Base-by-base conservation (phyloP, 2,329 filamentous ascomycete genomes). In the Hymenoscyphus repandus region DNA sequence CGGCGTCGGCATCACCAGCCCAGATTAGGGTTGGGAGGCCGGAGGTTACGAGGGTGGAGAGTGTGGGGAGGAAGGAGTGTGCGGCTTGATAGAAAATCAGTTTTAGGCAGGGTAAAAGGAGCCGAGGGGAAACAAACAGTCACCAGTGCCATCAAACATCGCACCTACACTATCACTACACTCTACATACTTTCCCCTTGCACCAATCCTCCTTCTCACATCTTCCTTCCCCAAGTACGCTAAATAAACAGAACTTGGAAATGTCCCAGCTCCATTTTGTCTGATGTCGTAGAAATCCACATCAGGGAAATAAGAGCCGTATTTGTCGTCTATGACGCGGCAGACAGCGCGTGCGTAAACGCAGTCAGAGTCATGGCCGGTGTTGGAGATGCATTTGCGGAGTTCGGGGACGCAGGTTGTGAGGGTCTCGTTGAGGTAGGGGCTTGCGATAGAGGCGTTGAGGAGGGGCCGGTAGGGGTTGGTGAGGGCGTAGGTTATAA, bases 381-480 rank as follows among this genome's bases (percentile, higher is more conserved):
- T 95, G 85, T 67, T 95, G 95, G 68, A 88, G 82, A 49, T 73
- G 74, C 53, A 97, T 72, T 4, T 61, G 84, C 41, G 22, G 15
- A 47, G 31, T 10, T 30, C 17, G 10, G 51, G 47, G 6, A 50
- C 22, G 22, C 47, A 50, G 20, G 13, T 10, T 9, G 18, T 22
- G 10, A 13, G 15, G 7, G 44, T 33, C 13, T 39, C 39, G 20
- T 36, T 34, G 3, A 30, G 33, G 31, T 47, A 45, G 31, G 9
- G 17, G 20, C 18, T 17, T 32, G 30, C 36, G 22, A 40, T 20
- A 15, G 65, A 56, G 10, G 31, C 32, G 36, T 63, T 65, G 59
- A 73, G 72, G 15, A 73, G 57, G 17, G 62, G 61, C 20, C 66
- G 65, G 58, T 73, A 73, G 10, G 64, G 53, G 48, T 58, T 58